Evolutionary conservation across 305 asterid species (phyloP).

Genomic region (Fraxinus albicans): DNA sequence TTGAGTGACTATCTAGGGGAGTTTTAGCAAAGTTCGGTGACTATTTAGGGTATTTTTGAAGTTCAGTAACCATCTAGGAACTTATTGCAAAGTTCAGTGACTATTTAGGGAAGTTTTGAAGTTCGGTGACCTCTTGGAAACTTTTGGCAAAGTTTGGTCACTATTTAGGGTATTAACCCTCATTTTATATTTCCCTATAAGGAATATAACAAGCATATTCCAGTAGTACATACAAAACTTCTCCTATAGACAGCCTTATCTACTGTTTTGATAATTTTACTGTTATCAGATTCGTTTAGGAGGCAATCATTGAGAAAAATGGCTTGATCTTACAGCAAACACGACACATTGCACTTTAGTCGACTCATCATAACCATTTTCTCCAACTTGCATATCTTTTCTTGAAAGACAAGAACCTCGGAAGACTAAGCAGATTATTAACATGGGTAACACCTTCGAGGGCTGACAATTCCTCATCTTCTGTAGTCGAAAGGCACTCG

Average conservation of each 20-base stretch:
- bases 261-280: background rate
- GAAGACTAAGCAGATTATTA: constrained; percentile 84
- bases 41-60: too few species aligned
- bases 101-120: too few species aligned
- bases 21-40: too few species aligned
- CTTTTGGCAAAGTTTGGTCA: too few species aligned
- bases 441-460: constrained; percentile 89
- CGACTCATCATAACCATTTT: constrained; percentile 63
- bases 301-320: background rate
- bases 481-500: constrained; percentile 76
- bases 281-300: background rate
- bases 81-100: too few species aligned
- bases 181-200: background rate
- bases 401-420: constrained; percentile 74
- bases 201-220: background rate
- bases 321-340: background rate
- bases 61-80: too few species aligned
- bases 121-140: too few species aligned
- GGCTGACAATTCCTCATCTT: constrained; percentile 89
- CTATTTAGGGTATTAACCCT: too few species aligned
- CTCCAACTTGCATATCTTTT: constrained; percentile 48
- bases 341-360: background rate
- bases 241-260: background rate
- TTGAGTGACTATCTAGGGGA: too few species aligned
- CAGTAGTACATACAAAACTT: background rate